These are phyloP conservation scores for Dittrichia graveolens DNA, from an alignment of 129 eudicot genomes.

Conservation along the genomic window DNA sequence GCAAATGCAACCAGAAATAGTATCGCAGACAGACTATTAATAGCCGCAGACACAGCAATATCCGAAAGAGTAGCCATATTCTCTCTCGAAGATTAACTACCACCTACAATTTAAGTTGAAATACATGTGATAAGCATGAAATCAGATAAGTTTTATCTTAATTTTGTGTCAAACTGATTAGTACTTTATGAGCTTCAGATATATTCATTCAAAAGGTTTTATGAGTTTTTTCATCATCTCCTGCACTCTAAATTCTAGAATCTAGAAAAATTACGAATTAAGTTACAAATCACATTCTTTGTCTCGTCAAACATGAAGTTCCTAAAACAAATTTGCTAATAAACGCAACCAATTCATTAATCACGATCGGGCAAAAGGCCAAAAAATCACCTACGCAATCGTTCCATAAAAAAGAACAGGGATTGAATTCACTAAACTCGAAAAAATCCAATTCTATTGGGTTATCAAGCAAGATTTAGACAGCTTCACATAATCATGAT, in stretches of 20 bases:
- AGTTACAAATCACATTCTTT: not conserved
- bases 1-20: constrained; percentile 87
- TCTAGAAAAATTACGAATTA: not conserved
- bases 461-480: constrained; percentile 12
- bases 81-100: constrained; percentile 29
- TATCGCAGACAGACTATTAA: constrained; percentile 71
- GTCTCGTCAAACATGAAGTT: constrained; percentile 15
- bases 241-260: not conserved
- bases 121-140: constrained; percentile 20
- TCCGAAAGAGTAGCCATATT: constrained; percentile 82
- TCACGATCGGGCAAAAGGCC: constrained; percentile 8
- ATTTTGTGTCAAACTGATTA: not conserved
- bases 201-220: not conserved
- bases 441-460: constrained; percentile 17
- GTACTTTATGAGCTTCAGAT: constrained; percentile 6
- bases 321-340: constrained; percentile 1
- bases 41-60: constrained; percentile 69
- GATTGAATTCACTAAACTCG: constrained; percentile 4
- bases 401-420: not conserved
- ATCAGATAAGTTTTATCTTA: not conserved
- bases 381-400: not conserved
- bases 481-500: constrained; percentile 3
- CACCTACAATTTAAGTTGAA: constrained; percentile 41
- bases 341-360: constrained; percentile 6
- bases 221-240: not conserved